Evolutionary conservation across 192 early-diverging fungal species (phyloP).

Genomic region (Physocladia obscura): DNA sequence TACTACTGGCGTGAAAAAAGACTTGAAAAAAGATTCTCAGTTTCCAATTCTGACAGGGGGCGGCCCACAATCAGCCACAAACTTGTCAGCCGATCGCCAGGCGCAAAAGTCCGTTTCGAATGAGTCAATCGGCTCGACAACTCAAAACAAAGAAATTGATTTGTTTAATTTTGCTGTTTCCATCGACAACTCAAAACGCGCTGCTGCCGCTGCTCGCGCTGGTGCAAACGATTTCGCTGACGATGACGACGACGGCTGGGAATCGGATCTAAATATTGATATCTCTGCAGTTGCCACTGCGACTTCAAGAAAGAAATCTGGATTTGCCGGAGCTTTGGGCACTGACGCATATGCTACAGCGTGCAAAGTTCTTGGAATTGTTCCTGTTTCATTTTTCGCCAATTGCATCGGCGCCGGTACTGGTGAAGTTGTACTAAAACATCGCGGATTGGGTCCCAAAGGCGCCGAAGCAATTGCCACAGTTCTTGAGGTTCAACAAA

Average conservation of each 20-base stretch:
- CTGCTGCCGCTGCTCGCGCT: neutral
- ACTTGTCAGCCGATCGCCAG: too few relatives aligned
- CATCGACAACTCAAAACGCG: neutral
- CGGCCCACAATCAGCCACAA: too few relatives aligned
- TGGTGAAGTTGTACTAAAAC: conserved; percentile 42
- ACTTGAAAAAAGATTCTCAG: too few relatives aligned
- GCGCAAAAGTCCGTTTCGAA: neutral
- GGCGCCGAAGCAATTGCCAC: conserved; percentile 50
- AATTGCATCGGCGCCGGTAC: conserved; percentile 3
- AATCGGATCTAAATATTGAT: conserved; percentile 3
- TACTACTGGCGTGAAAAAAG: too few relatives aligned
- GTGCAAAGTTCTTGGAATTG: conserved; percentile 47
- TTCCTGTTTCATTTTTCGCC: conserved; percentile 45
- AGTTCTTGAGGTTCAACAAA: conserved; percentile 43
- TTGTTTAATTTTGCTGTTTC: neutral
- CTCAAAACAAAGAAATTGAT: neutral
- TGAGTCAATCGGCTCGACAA: neutral
- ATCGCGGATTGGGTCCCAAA: conserved; percentile 50
- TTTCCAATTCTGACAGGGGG: too few relatives aligned
- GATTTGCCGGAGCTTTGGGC: neutral
- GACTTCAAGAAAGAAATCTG: conserved; percentile 37
- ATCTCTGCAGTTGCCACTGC: too few relatives aligned
- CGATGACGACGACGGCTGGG: conserved; percentile 17
- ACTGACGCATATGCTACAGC: conserved; percentile 41
- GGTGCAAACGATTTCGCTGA: neutral